Evolutionary conservation across 441 rosid species (phyloP), one percentile per base, ranked within the genome.

Genomic region (Erodium trifolium): DNA sequence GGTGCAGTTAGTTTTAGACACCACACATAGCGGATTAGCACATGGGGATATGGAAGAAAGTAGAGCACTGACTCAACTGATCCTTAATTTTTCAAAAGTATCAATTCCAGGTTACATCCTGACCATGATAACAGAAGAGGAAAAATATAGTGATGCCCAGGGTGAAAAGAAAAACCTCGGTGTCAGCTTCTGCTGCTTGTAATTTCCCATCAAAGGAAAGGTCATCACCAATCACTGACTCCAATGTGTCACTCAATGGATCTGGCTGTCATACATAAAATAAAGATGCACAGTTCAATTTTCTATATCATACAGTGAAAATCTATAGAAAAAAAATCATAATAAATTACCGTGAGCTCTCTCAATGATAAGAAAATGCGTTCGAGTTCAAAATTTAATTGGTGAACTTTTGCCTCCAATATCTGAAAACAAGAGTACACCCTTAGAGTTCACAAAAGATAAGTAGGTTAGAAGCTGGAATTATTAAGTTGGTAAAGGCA

Each of bases 221-320:
- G 76, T 66, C 77, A 67, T 78, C 92, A 78, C 88, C 88, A 80
- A 87, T 84, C 70, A 89, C 88, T 37, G 86, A 82, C 65, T 93
- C 96, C 80, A 89, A 80, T 68, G 93, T 85, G 83, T 85, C 96
- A 10, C 75, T 78, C 70, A 89, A 77, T 35, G 97, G 96, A 82
- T 93, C 99, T 5, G 96, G 96, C 97, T 93, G 79, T 72, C 57
- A 68, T 5, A 57, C 11, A 71, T 19, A 60, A 64, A 18, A 53
- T 37, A 62, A 10, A 71, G 19, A 72, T 29, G 70, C 16, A 57
- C 63, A 31, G 62, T 37, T 43, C 12, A 2, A 51, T 18, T 62
- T 47, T n/a, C 67, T 35, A 63, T 29, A 65, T 31, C 49, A 23
- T 57, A 34, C n/a, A 45, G 16, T 16, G 31, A 35, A 59, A 69